A percentile compares a stretch with the other conserved stretches of the same genome.
Evolutionary conservation across 495 filamentous ascomycete species (phyloP).

Genomic region (Talaromyces proteolyticus): DNA sequence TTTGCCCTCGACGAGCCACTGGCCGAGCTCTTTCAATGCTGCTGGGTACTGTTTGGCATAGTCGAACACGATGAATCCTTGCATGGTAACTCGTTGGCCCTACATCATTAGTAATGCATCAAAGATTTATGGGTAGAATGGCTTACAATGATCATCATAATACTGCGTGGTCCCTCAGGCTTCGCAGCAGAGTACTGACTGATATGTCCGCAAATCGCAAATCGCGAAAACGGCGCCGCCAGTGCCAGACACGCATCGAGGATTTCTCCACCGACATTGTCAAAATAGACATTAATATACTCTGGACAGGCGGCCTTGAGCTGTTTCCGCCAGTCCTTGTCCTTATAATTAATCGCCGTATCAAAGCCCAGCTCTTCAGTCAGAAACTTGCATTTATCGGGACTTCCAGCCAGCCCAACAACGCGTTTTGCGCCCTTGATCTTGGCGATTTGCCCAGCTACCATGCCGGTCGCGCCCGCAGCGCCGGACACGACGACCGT

Average conservation of each 20-base stretch:
- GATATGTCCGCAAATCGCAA: conserved; percentile 51
- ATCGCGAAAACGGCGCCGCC: conserved; percentile 39
- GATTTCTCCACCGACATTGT: conserved; percentile 51
- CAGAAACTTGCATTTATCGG: conserved; percentile 45
- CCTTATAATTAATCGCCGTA: conserved; percentile 51
- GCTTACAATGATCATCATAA: conserved; percentile 46
- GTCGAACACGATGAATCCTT: conserved; percentile 54
- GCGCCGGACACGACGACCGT: conserved; percentile 64
- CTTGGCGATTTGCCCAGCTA: conserved; percentile 66
- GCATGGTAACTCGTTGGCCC: conserved; percentile 46
- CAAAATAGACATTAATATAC: conserved; percentile 53
- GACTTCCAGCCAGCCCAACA: conserved; percentile 44
- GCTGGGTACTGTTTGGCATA: conserved; percentile 36
- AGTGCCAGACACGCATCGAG: conserved; percentile 45
- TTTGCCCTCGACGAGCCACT: conserved; percentile 49
- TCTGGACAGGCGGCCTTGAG: conserved; percentile 39
- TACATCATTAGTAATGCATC: conserved; percentile 9
- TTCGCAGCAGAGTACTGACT: conserved; percentile 46
- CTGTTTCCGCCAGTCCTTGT: conserved; percentile 44
- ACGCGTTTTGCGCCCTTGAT: conserved; percentile 50
- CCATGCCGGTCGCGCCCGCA: conserved; percentile 64
- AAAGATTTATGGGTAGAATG: neutral
- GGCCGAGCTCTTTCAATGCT: conserved; percentile 39
- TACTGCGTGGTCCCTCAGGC: conserved; percentile 39
- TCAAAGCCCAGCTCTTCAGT: conserved; percentile 43